Evolutionary conservation across 164 flowering plant genomes (phyloP), one percentile per base, ranked within the genome.

Genomic region (Liriodendron chinense): DNA sequence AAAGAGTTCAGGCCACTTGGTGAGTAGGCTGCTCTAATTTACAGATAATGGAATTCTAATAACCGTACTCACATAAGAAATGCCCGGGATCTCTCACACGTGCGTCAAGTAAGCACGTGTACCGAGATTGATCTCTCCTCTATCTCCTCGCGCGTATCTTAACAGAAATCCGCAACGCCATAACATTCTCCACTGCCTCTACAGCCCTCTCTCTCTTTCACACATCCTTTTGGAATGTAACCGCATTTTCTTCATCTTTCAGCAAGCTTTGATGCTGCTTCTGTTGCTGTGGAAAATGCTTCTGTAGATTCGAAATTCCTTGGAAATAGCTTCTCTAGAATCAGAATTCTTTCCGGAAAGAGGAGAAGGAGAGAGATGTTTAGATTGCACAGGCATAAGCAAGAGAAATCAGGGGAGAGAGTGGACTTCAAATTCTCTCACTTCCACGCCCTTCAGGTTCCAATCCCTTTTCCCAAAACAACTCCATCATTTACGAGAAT

Each of bases 381-480:
- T 81, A 87, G 83, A 81, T 78, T 86, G 77, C 90, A 88, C 70
- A 84, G 87, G 82, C 86, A 77, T 75, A 86, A 76, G 81, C 47
- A 81, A 0, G 77, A 76, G 43, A 86, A 80, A 79, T 82, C 88
- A 53, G 86, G 87, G 69, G 92, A 88, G 73, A 91, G 78, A 67
- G 26, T 91, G 66, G 93, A 89, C 80, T 94, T 94, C 87, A 90
- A 78, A 56, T 83, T 90, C 78, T 86, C 87, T 24, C 73, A 82
- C 23, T 81, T 92, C 69, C 89, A 89, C 56, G 91, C 87, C 7
- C 53, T 78, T 53, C 87, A 90, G 91, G 94, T 92, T 61, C 12
- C 10, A 4, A 34, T 34, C 43, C 43, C 43, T 34, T 34, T 34
- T 3, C 43, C 43, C 43, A 3, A 34, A 34, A 34, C 43, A 3